Base-by-base conservation (phyloP, 768 basidiomycete genomes). In the Chalciporus piperatus region DNA sequence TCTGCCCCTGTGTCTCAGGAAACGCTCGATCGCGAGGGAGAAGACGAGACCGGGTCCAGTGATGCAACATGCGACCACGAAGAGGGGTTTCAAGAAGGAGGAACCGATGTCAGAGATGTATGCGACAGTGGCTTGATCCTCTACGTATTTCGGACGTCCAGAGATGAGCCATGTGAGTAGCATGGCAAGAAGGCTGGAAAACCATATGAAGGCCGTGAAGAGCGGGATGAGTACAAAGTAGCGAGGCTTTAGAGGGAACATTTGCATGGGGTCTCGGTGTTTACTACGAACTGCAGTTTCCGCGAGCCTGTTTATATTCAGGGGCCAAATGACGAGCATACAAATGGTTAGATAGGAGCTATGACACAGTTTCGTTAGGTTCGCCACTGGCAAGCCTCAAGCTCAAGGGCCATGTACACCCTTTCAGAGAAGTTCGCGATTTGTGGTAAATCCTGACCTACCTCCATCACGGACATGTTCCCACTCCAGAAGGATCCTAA, bases 71-170 rank as follows among this genome's bases (percentile, higher is more conserved):
- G 83, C 83, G 14, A 76, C 72, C 45, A 91, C 72, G 60, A 92
- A 92, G 33, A 91, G 75, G 3, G 89, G 89, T 63, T 91, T 90
- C 40, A 91, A 71, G 46, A 76, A 73, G 56, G 77, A 77, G 17
- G 89, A 88, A n/a, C 84, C 88, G 32, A 90, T 69, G 59, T 91
- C 87, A 38, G 86, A 88, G 43, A 91, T 89, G 66, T 85, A 89
- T n/a, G 82, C 80, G 46, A 89, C 80, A 1, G 67, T 66, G 19
- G 77, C 77, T 33, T 82, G 75, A 64, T 78, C 74, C 13, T 83
- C 77, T 14, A 74, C 73, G 58, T 76, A 73, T 49, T 69, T 70
- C 20, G 74, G 76, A 27, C 78, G 72, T 17, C 86, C 85, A n/a
- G 75, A 72, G 9, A 80, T 81, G 20, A 84, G 74, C 86, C 87